Percentiles rank a stretch among this genome's conserved stretches.
phyloP scores from a whole-genome alignment of 305 asterid species.

The Rubia tinctorum region DNA sequence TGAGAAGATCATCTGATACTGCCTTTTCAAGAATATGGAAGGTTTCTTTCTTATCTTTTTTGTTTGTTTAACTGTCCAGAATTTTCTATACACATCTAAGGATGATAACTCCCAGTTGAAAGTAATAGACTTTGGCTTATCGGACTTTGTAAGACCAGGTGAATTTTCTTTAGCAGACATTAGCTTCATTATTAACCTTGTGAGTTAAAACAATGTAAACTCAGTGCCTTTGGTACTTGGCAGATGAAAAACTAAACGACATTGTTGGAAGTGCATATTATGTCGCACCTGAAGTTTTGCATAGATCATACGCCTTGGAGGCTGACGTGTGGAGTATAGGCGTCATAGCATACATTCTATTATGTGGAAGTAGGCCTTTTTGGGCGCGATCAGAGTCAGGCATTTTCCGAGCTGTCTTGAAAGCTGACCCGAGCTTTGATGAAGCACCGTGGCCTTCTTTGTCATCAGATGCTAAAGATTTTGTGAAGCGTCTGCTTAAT shows the following conservation, averaged over 20 bases:
- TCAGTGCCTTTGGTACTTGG: slow-evolving; percentile 20
- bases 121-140: slow-evolving; percentile 67
- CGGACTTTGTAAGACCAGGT: slow-evolving; percentile 66
- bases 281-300: slow-evolving; percentile 74
- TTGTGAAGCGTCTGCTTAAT: slow-evolving; percentile 45
- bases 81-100: slow-evolving; percentile 50
- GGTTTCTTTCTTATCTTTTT: slow-evolving; percentile 7
- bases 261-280: slow-evolving; percentile 74
- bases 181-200: neutral
- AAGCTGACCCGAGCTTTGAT: slow-evolving; percentile 51
- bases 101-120: slow-evolving; percentile 54
- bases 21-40: neutral
- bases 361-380: slow-evolving; percentile 77
- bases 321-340: slow-evolving; percentile 79
- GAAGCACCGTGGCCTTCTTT: slow-evolving; percentile 59
- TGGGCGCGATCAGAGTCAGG: slow-evolving; percentile 79
- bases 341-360: slow-evolving; percentile 57
- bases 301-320: slow-evolving; percentile 52
- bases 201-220: slow-evolving; percentile 6
- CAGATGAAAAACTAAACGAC: slow-evolving; percentile 66
- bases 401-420: slow-evolving; percentile 53
- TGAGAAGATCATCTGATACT: neutral
- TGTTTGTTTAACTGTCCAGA: slow-evolving; percentile 34
- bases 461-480: slow-evolving; percentile 51
- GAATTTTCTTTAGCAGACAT: neutral